Base-by-base conservation (phyloP, 148 eudicot genomes). In the Limonium bicolor region DNA sequence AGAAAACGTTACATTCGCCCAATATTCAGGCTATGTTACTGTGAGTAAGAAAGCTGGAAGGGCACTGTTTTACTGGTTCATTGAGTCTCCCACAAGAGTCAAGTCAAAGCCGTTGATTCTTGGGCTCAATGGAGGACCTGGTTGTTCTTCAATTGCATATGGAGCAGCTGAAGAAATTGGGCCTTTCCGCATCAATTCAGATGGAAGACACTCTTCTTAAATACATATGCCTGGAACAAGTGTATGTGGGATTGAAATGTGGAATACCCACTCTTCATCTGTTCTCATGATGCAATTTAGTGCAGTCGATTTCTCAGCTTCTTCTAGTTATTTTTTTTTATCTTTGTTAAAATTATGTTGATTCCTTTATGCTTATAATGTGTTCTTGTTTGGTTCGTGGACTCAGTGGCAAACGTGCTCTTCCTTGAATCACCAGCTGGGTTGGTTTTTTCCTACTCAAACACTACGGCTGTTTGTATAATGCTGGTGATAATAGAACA, bases 71-170 rank as follows among this genome's bases (percentile, higher is more conserved):
- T 87, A 87, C 53, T 87, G 96, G 96, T 61, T 82, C 29, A 68
- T 64, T 38, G 96, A 87, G 61, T 62, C 96, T 30, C 69, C 85
- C 0, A 36, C 56, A 6, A 55, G 48, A 7, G 54, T 88, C 3
- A 70, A 76, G 23, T 28, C 67, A 17, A 87, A 81, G 61, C 94
- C 96, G 21, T 65, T 82, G 7, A 53, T 87, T 5, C 69, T 87
- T 58, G 82, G 94, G 96, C 82, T 87, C 22, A 87, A 82, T 76
- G 96, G 96, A 19, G 96, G 94, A 1, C 96, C 94, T 49, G 96
- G 96, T 50, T 87, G 96, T 48, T 87, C 96, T 16, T 87, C 96
- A 36, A 64, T 87, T 51, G 96, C 88, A 36, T 87, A 75, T 76
- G 96, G 96, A 36, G 94, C 88, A 66, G 70, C 94, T 50, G 96